Percentiles rank a stretch among this genome's conserved stretches.
phyloP scores from a whole-genome alignment of 73 alveolate species.

The Effrenium voratum region DNA sequence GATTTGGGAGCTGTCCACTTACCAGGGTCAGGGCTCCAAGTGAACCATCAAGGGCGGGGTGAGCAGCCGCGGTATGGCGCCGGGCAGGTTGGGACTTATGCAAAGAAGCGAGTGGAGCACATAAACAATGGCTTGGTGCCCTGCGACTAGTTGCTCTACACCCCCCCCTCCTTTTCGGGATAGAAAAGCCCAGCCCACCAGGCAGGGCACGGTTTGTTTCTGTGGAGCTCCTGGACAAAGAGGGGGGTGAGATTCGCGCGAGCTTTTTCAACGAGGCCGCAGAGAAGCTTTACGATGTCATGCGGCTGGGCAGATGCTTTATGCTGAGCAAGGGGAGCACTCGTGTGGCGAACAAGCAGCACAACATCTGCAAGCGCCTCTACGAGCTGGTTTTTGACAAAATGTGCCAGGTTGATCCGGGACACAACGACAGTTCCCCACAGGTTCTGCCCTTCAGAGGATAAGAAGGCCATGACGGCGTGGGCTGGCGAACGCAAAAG shows the following conservation, averaged over 20 bases:
- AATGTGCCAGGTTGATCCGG: neutral
- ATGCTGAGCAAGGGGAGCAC: neutral
- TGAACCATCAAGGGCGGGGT: conserved; percentile 9
- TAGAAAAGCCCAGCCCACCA: neutral
- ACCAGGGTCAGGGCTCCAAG: neutral
- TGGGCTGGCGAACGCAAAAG: neutral
- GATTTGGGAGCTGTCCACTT: neutral
- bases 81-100: too few species aligned
- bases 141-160: too few species aligned
- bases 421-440: neutral
- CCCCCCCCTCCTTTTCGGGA: neutral
- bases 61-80: conserved; percentile 7
- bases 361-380: conserved; percentile 14
- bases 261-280: conserved; percentile 5
- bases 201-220: neutral
- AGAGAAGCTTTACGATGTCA: neutral
- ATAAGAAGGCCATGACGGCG: neutral
- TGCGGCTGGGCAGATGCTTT: conserved; percentile 7
- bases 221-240: neutral
- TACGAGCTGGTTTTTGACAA: conserved; percentile 17
- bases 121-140: too few species aligned
- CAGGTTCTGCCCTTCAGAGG: neutral
- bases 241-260: conserved; percentile 23
- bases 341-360: neutral
- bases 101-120: too few species aligned